Evolutionary conservation across 495 filamentous ascomycete species (phyloP), one percentile per base, ranked within the genome.

Genomic region (Polyplosphaeria fusca): DNA sequence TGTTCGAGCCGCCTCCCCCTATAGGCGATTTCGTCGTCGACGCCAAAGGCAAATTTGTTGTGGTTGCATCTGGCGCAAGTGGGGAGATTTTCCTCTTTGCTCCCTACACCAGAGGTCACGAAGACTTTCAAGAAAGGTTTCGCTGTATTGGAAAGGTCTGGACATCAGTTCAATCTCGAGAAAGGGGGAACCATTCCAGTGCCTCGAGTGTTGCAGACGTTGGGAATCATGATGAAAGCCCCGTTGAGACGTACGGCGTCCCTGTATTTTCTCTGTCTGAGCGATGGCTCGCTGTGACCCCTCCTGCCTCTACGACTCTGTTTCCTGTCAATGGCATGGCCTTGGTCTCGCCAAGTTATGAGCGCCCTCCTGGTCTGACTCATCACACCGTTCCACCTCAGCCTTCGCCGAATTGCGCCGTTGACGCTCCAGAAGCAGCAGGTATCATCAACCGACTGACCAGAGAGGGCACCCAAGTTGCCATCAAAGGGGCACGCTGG

Each of bases 401-500:
- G 54, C 91, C 91, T n/a, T 76, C 81, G 4, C 72, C 84, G 30
- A 89, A 79, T 26, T 87, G 89, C 54, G 80, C 81, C 7, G 82
- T 89, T 11, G 91, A 95, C 55, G 82, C 85, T 3, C 87, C 87
- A 5, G 83, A 90, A 27, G 81, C 83, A 1, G 90, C 93, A 65
- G 84, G 87, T 37, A 75, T 96, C 37, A 75, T 96, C 56, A 89
- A 92, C 68, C 87, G 89, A 58, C 76, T 96, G 38, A 86, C 91
- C 61, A 79, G 91, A 61, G 89, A 91, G 66, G 87, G 90, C 1
- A 86, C 93, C 0, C 92, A 96, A 66, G 90, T 93, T 64, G 73
- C 95, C n/a, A 86, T 98, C 47, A 86, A 86, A 62, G 87, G 88
- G 22, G 89, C 89, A 18, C 86, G 83, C 57, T 95, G 87, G 86